Conservation (phyloP, 1,139 yeast genomes). For the Keqinozyma sinolaborantium region DNA sequence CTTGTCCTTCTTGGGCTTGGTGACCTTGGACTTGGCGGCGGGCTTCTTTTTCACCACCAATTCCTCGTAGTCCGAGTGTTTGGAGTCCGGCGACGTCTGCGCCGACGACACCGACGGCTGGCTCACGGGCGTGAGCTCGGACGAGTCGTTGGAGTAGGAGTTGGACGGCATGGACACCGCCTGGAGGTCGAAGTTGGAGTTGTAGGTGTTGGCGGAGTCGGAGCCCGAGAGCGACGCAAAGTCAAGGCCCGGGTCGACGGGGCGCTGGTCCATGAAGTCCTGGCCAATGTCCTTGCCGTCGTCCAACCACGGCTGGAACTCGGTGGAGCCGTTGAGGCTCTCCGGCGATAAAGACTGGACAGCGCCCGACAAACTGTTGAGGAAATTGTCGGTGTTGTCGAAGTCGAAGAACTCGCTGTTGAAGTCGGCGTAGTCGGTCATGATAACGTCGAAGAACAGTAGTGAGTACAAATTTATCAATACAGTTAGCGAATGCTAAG, state of each 20-base stretch:
- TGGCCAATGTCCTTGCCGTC: neutral
- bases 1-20: constrained; percentile 50
- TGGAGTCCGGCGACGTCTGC: constrained; percentile 30
- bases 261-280: neutral
- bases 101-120: constrained; percentile 26
- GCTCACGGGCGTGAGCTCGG: constrained; percentile 23
- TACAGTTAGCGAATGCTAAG: too few relatives aligned
- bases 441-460: too few relatives aligned
- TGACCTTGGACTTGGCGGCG: constrained; percentile 11
- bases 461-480: too few relatives aligned
- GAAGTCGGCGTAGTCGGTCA: constrained; percentile 16
- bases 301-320: neutral
- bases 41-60: constrained; percentile 1
- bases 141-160: constrained; percentile 6
- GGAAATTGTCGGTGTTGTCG: constrained; percentile 32
- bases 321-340: constrained; percentile 3
- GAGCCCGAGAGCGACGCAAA: neutral
- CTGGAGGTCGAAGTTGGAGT: neutral
- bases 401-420: constrained; percentile 23
- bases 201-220: neutral
- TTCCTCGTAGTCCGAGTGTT: constrained; percentile 6
- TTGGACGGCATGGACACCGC: constrained; percentile 2
- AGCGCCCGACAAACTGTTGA: constrained; percentile 28
- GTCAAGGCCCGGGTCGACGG: neutral
- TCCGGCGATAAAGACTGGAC: constrained; percentile 8